These are phyloP conservation scores for Dothideomycetes sp. DNA, from an alignment of 2,329 filamentous ascomycete genomes.

Conservation along the genomic window DNA sequence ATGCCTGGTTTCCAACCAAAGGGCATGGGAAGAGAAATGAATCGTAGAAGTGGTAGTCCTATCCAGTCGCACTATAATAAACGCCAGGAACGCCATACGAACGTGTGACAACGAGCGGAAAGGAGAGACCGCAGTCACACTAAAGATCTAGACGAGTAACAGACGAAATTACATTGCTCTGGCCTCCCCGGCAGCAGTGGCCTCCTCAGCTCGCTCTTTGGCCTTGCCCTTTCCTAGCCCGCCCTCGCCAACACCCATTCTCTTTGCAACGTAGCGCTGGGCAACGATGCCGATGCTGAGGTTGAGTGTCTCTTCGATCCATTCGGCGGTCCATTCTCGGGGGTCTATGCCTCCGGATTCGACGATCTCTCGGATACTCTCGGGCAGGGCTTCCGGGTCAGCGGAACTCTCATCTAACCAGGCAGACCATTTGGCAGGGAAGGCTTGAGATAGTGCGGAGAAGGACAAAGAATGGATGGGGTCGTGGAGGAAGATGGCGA, in stretches of 20 bases:
- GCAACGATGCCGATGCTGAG: constrained; percentile 76
- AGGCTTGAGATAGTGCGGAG: constrained; percentile 66
- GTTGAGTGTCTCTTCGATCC: constrained; percentile 79
- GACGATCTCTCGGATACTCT: constrained; percentile 80
- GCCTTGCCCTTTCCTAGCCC: constrained; percentile 49
- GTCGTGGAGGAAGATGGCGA: constrained; percentile 73
- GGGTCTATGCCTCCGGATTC: constrained; percentile 68
- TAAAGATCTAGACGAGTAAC: neutral
- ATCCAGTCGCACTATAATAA: no score
- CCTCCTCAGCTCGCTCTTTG: constrained; percentile 43
- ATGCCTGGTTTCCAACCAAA: no score
- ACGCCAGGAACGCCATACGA: neutral
- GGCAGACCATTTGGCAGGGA: constrained; percentile 76
- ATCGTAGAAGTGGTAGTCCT: no score
- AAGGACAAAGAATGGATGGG: constrained; percentile 88
- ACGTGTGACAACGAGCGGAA: no score
- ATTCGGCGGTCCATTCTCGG: constrained; percentile 93
- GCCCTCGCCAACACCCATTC: constrained; percentile 93
- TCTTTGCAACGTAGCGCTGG: constrained; percentile 83
- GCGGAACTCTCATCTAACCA: constrained; percentile 70
- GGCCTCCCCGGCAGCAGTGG: constrained; percentile 48
- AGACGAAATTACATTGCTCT: constrained; percentile 31
- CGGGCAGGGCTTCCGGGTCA: constrained; percentile 49
- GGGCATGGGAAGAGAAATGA: no score
- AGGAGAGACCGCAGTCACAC: neutral